Conservation (phyloP, 2,329 filamentous ascomycete species). For the Diaporthe citrichinensis region DNA sequence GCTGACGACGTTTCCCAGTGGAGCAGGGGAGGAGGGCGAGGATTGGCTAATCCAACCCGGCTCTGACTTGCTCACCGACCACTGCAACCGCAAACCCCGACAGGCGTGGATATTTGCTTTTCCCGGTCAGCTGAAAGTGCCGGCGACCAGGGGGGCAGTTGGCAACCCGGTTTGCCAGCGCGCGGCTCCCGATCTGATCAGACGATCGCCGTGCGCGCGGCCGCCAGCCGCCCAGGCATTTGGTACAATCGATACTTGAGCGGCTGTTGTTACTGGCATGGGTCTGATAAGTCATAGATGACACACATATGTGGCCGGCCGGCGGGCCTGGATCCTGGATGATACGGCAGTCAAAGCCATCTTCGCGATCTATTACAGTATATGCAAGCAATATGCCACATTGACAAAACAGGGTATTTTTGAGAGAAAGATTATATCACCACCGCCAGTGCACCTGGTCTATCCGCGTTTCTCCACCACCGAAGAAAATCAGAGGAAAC, state of each 20-base stretch:
- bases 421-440: not conserved
- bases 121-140: not conserved
- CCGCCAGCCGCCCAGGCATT: not conserved
- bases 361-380: slow-evolving; percentile 34
- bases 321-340: not conserved
- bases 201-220: slow-evolving; percentile 12
- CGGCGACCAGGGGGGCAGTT: not conserved
- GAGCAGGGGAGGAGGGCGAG: not conserved
- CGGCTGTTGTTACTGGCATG: not conserved
- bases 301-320: not conserved
- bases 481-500: not conserved
- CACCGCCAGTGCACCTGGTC: not conserved
- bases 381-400: slow-evolving; percentile 12
- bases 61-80: not conserved
- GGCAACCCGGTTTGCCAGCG: not conserved
- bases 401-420: slow-evolving; percentile 20
- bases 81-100: too few relatives aligned
- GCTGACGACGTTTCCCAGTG: too few relatives aligned
- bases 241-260: not conserved
- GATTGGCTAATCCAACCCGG: not conserved
- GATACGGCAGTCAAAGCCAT: not conserved
- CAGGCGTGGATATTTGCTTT: not conserved
- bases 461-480: not conserved
- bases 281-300: not conserved
- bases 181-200: not conserved